Base-by-base conservation (phyloP, 2,329 filamentous ascomycete genomes). In the Pyrenochaeta sp. region DNA sequence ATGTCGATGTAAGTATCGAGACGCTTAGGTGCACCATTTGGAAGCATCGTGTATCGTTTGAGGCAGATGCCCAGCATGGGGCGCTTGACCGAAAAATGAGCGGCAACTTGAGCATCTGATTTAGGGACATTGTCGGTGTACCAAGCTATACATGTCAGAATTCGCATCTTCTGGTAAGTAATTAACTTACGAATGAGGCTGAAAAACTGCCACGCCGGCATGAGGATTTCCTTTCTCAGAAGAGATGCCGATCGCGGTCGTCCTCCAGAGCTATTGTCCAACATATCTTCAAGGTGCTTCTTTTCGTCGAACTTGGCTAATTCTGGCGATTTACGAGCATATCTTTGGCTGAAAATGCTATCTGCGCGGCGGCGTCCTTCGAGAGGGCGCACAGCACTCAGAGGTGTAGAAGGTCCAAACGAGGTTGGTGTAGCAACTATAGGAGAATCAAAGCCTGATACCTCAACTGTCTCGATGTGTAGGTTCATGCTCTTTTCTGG, bases 181-280 rank as follows among this genome's bases (percentile, higher is more conserved):
- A 7, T 9, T 10, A 1, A 79, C 88, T 74, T 76, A 91, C 88
- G 92, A 60, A 96, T 90, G 18, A 97, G 77, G 62, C 89, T 90
- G 73, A 96, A 97, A 65, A 97, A 96, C 63, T 96, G 93, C 91
- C 92, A 97, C 2, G 94, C 94, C 24, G 93, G 93, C 77, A 97
- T 96, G 45, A 93, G 86, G 10, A 97, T 88, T 60, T 96, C 92
- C 64, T 93, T 96, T 53, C 81, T 65, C 45, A 69, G 71, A 35
- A 80, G 70, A 22, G 74, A 77, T 26, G 61, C 58, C 30, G 68
- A 65, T 17, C 67, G 54, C 63, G 69, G 66, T 53, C 58, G 58
- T 45, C 55, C 58, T 54, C 53, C 35, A 30, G 61, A 62, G 44
- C 69, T 64, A 22, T 62, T 62, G 31, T 60, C 66, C 38, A 63